Evolutionary conservation across 2,329 filamentous ascomycete species (phyloP), one percentile per base, ranked within the genome.

Genomic region (Fusarium virguliforme): DNA sequence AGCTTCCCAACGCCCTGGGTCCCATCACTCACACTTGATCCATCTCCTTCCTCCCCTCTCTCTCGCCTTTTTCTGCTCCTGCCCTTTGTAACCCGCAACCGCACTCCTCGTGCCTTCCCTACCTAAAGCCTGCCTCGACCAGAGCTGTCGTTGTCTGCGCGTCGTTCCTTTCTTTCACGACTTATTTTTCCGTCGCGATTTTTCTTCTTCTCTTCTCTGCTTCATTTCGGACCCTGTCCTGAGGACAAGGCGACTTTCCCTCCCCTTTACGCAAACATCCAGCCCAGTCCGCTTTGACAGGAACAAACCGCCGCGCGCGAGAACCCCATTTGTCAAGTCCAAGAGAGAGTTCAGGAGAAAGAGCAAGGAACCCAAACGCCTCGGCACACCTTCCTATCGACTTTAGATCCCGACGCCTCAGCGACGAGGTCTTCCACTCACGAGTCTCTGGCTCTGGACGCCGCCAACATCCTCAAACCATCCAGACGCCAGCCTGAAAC

Each of bases 401-500:
- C 43, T 48, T 55, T 28, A 59, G 38, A 10, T 30, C 30, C 38
- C 61, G 59, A 60, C 65, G 64, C 60, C 58, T 63, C 62, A 53
- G 65, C 63, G 65, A 70, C 63, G 59, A 58, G 63, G 62, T 46
- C 53, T 57, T 60, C 63, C 61, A 63, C 54, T 71, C 59, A 68
- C 72, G 41, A 64, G 57, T 40, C 58, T 65, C 71, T 65, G 60
- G 62, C 57, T 64, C 62, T 60, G 59, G 55, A 60, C 53, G 63
- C 57, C 41, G 43, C 62, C 62, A 64, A 51, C 64, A 72, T 66
- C 65, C 54, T 70, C 65, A 70, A 73, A 71, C 68, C 62, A 55
- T 68, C 65, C 48, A 75, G 68, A 68, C 63, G 73, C 72, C 66
- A 60, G 65, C 62, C 74, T 77, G 75, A 77, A 77, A 77, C 75